Evolutionary conservation across 1,284 basidiomycete genomes (phyloP).

Genomic region (Puccinia novopanici): DNA sequence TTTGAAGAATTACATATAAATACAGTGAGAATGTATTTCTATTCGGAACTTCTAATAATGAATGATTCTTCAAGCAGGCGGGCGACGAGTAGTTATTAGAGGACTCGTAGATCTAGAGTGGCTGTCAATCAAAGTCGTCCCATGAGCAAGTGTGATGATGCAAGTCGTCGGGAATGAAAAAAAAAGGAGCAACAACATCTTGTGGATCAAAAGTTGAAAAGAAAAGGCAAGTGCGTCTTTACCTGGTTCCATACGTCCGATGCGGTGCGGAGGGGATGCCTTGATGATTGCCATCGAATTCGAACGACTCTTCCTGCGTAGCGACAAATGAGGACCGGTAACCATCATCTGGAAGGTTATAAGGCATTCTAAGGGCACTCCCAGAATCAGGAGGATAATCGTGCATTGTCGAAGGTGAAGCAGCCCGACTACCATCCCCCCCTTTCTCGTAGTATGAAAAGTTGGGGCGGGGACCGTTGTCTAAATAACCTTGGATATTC

Average conservation of each 20-base stretch:
- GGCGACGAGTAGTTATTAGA: slow-evolving; percentile 4
- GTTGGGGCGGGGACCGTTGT: slow-evolving; percentile 15
- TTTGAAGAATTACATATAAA: not conserved
- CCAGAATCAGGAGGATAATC: slow-evolving; percentile 39
- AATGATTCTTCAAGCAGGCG: slow-evolving; percentile 8
- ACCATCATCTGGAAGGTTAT: not conserved
- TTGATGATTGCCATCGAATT: not conserved
- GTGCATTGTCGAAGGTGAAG: slow-evolving; percentile 17
- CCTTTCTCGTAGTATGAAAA: slow-evolving; percentile 2
- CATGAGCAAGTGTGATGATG: not conserved
- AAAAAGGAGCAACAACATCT: not conserved
- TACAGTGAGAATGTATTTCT: not conserved
- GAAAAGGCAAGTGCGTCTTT: not conserved
- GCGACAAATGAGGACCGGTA: not conserved
- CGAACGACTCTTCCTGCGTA: not conserved
- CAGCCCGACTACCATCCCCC: not conserved
- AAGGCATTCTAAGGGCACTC: not conserved
- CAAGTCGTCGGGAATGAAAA: not conserved
- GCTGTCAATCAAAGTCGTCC: not conserved
- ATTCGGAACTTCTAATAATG: not conserved
- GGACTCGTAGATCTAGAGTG: slow-evolving; percentile 35
- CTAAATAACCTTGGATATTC: slow-evolving; percentile 38
- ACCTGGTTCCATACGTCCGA: slow-evolving; percentile 5
- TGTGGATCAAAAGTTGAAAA: too few species aligned
- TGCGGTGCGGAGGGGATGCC: not conserved